Evolutionary conservation across 1,284 basidiomycete species (phyloP).

Genomic region (Ceratobasidium sp.): DNA sequence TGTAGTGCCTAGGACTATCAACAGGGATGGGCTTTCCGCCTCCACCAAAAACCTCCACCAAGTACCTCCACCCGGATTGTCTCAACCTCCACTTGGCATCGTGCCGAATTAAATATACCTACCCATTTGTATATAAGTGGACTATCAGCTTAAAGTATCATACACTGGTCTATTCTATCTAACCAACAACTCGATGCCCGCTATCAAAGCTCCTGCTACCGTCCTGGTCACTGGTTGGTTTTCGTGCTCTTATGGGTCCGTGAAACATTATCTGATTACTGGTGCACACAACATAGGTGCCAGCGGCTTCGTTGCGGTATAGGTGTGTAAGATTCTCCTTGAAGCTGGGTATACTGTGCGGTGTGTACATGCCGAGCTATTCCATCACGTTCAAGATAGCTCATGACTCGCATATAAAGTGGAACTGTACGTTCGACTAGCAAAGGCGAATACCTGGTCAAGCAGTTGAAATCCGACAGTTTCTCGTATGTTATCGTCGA

Average conservation of each 20-base stretch:
- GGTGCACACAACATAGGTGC: constrained; percentile 41
- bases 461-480: constrained; percentile 47
- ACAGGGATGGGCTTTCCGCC: too few relatives aligned
- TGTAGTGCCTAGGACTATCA: too few relatives aligned
- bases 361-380: background rate
- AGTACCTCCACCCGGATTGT: too few relatives aligned
- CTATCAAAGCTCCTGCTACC: constrained; percentile 49
- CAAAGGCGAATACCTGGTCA: constrained; percentile 50
- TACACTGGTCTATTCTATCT: background rate
- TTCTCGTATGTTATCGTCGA: constrained; percentile 50
- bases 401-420: background rate
- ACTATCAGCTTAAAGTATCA: too few relatives aligned
- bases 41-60: background rate
- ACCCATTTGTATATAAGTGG: too few relatives aligned
- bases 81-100: constrained; percentile 8
- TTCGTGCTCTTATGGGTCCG: too few relatives aligned
- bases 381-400: background rate
- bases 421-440: constrained; percentile 48
- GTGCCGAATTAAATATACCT: too few relatives aligned
- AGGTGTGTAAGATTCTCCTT: constrained; percentile 47
- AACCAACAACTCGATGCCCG: constrained; percentile 43
- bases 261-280: background rate
- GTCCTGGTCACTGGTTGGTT: constrained; percentile 49
- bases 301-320: constrained; percentile 50
- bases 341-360: constrained; percentile 48